Conservation (phyloP, 345 rosid genomes). For the Dimocarpus longan region DNA sequence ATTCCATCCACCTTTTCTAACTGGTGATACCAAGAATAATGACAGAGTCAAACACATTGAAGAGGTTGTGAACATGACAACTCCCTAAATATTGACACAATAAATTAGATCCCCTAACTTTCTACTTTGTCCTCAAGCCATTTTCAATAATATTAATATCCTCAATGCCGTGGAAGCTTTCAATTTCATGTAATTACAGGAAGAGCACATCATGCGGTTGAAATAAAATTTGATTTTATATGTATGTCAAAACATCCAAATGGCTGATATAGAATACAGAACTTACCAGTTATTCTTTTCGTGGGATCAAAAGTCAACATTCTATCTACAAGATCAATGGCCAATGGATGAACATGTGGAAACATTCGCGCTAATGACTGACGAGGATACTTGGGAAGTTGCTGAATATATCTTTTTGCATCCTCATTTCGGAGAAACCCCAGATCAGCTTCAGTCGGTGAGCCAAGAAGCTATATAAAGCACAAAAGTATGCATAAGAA, state of each 20-base stretch:
- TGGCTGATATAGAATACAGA: background rate
- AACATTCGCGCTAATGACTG: slow-evolving; percentile 63
- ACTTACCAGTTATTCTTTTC: slow-evolving; percentile 88
- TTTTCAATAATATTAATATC: background rate
- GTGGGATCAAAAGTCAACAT: slow-evolving; percentile 95
- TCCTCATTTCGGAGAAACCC: slow-evolving; percentile 86
- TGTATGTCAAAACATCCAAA: background rate
- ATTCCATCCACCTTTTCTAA: background rate
- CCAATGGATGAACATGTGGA: slow-evolving; percentile 77
- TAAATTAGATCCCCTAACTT: background rate
- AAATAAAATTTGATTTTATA: background rate
- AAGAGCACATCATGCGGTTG: background rate
- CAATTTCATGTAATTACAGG: slow-evolving; percentile 4
- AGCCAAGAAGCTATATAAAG: slow-evolving; percentile 85
- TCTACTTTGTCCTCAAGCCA: background rate
- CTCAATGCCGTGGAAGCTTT: background rate
- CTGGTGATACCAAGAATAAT: background rate
- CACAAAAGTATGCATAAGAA: slow-evolving; percentile 24
- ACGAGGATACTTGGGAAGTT: slow-evolving; percentile 70
- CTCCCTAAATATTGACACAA: background rate
- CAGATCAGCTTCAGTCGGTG: slow-evolving; percentile 88
- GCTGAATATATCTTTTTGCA: slow-evolving; percentile 78
- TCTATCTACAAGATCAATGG: slow-evolving; percentile 81
- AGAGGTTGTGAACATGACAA: background rate
- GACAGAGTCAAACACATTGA: background rate